Base-by-base conservation (phyloP, 306 rosid genomes). In the Trichosanthes cucumerina region DNA sequence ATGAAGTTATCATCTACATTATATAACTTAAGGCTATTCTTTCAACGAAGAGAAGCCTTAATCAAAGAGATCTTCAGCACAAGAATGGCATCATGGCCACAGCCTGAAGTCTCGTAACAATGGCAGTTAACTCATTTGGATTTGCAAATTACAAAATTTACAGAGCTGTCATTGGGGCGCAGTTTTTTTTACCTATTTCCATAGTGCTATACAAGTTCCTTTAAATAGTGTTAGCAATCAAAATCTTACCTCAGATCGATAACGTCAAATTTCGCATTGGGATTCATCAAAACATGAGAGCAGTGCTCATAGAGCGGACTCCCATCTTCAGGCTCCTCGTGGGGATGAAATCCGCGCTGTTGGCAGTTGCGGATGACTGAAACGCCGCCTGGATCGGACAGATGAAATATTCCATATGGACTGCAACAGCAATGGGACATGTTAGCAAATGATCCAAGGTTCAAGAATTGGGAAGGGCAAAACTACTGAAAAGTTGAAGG, bases 281-380 rank as follows among this genome's bases (percentile, higher is more conserved):
- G 78, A 79, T 96, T 96, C 90, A 96, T 90, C 82, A 75, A 92
- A 70, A 93, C 99, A 84, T 96, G 99, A 82, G 99, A 96, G 64
- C 99, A 92, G 72, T 96, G 99, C 88, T 96, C 99, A 63, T 96
- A 96, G 74, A 96, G 88, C 52, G 93, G 82, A 72, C 81, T 90
- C 79, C 99, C 99, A 83, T 92, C 99, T 0, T 81, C 60, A 81
- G 99, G 85, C 94, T 96, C 98, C 75, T 91, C 99, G 14, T 96
- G 99, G 41, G 99, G 99, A 90, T 96, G 99, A 86, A 96, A 96
- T 53, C 99, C 99, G 7, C 98, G 93, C 65, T 96, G 91, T 81
- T 92, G 93, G 80, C 99, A 96, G 81, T 89, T 88, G 5, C 81
- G 97, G 73, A 96, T 89, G n/a, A 91, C 88, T 4, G 98, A 90